Conservation (phyloP, 768 basidiomycete species). For the Amanita rimosa region DNA sequence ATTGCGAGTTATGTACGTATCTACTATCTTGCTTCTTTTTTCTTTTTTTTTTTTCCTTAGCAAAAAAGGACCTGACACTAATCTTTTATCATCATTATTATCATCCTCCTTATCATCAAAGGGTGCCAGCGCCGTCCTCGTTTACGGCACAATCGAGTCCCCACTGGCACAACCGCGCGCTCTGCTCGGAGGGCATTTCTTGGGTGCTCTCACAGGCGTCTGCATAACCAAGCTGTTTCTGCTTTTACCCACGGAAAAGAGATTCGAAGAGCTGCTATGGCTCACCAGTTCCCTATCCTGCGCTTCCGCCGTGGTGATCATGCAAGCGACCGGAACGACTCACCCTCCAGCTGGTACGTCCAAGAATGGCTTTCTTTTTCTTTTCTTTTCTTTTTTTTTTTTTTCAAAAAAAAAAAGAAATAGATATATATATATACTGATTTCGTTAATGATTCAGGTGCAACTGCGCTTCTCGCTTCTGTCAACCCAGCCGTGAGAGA, state of each 20-base stretch:
- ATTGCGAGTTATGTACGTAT: constrained; percentile 35
- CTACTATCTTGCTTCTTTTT: no score
- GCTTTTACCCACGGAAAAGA: constrained; percentile 29
- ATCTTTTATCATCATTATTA: no score
- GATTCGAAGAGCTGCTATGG: constrained; percentile 34
- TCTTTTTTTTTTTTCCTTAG: no score
- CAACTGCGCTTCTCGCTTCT: constrained; percentile 41
- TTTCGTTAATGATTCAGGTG: constrained; percentile 25
- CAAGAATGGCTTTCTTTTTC: no score
- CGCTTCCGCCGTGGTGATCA: constrained; percentile 29
- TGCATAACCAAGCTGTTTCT: constrained; percentile 41
- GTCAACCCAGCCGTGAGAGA: constrained; percentile 27
- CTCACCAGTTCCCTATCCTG: constrained; percentile 37
- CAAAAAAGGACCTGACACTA: no score
- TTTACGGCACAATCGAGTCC: constrained; percentile 40
- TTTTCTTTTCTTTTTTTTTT: no score
- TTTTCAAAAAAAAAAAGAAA: background rate
- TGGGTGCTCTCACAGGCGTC: constrained; percentile 36
- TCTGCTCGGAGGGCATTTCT: constrained; percentile 39
- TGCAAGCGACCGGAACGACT: constrained; percentile 41
- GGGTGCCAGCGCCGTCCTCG: constrained; percentile 43
- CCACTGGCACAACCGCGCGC: constrained; percentile 43
- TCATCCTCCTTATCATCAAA: no score
- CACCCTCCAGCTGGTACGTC: constrained; percentile 45
- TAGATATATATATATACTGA: no score